Evolutionary conservation across 1,139 yeast genomes (phyloP), one percentile per base, ranked within the genome.

Genomic region (Geotrichum restrictum): DNA sequence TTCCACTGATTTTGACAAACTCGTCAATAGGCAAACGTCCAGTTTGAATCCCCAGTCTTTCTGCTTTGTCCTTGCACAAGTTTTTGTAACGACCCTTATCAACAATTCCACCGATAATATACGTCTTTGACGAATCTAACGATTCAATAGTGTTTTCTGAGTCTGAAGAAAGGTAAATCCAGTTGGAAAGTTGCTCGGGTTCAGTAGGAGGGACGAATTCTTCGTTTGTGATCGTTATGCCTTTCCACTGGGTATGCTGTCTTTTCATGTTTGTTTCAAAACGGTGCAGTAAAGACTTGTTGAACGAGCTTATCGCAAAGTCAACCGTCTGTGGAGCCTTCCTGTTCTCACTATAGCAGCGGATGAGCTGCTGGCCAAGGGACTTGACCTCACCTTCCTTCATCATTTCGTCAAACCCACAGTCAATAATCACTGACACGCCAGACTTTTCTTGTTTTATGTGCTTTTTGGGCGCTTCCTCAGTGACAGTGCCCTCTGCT

Each of bases 51-150:
- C 89, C 89, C 61, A 87, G 72, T 56, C 75, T 72, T 59, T 81
- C 77, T 0, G 98, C 98, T 68, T 91, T 93, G 59, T 85, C 78
- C 53, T 81, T 76, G 69, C 98, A 93, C 48, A 93, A 70, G 57
- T 77, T 75, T 69, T 91, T 91, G 73, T 93, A 86, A 60, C 98
- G 78, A 59, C 95, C 95, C 69, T 91, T 93, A 68, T 93, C 98
- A 7, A 93, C 98, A 52, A 93, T 91, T 0, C 98, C 98, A 8
- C 98, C 98, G 51, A 93, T 82, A 45, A 91, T 80, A 62, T 93
- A 93, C 0, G 94, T 85, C 67, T 77, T 76, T 3, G 82, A 84
- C 3, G 82, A 80, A 56, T 84, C 82, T 48, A 93, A 72, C 10
- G 71, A 74, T 18, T 78, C 79, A 34, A 85, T 70, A 19, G 78